Evolutionary conservation across 208 protist species (phyloP).

Genomic region (Kentomonas sorsogonicus): DNA sequence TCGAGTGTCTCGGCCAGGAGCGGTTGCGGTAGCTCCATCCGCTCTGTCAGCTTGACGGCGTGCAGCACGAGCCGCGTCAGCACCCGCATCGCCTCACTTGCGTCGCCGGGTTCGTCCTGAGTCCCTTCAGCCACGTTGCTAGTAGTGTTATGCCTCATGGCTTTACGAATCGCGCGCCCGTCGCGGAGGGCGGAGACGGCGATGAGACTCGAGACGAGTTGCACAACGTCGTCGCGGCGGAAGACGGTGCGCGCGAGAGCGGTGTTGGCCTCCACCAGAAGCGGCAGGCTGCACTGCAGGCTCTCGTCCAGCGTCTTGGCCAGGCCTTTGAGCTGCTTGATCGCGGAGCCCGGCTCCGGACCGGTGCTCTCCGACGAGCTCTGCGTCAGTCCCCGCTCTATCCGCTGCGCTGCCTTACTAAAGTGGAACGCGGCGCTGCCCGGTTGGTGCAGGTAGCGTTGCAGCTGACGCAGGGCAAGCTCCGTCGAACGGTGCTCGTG

Average conservation of each 20-base stretch:
- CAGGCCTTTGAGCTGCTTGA: background rate
- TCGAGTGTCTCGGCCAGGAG: slow-evolving; percentile 38
- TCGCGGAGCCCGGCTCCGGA: background rate
- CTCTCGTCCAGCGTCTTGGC: background rate
- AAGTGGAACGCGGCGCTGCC: slow-evolving; percentile 8
- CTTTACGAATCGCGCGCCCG: background rate
- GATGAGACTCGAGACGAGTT: slow-evolving; percentile 25
- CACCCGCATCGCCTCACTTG: slow-evolving; percentile 21
- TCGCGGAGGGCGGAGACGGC: background rate
- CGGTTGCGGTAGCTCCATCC: slow-evolving; percentile 55
- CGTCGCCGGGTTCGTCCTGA: no score
- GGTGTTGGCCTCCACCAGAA: slow-evolving; percentile 40
- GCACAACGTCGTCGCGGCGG: slow-evolving; percentile 34
- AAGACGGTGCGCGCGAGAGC: slow-evolving; percentile 26
- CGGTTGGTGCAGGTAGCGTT: slow-evolving; percentile 12
- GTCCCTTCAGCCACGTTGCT: background rate
- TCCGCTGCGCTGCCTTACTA: slow-evolving; percentile 1
- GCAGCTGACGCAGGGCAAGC: slow-evolving; percentile 15
- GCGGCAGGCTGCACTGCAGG: background rate
- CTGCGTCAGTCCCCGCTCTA: background rate
- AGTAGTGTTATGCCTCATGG: background rate
- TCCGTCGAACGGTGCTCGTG: slow-evolving; percentile 48
- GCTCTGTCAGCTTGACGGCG: slow-evolving; percentile 53
- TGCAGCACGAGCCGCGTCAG: slow-evolving; percentile 52
- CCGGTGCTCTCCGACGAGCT: background rate